Evolutionary conservation across 352 stramenopile genomes (phyloP), one percentile per base, ranked within the genome.

Genomic region (Pilasporangium apinafurcum): DNA sequence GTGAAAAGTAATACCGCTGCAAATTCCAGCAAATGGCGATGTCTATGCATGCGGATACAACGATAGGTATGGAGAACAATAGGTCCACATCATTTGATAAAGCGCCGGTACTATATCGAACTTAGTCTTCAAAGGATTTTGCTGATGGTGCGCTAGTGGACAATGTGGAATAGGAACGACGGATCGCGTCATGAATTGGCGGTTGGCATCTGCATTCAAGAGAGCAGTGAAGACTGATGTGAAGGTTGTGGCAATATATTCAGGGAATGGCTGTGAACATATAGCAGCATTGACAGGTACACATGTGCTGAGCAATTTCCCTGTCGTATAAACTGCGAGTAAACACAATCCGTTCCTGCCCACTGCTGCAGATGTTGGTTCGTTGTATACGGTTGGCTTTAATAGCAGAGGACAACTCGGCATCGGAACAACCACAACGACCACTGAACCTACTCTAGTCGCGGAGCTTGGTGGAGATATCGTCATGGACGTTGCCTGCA

Each of bases 221-320:
- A n/a, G n/a, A n/a, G 60, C 47, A 20, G 72, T 70, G 26, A 78
- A 89, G 49, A n/a, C n/a, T n/a, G n/a, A n/a, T n/a, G n/a, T n/a
- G n/a, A 70, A 81, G 32, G 64, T 86, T 13, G 50, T 60, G 29
- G 53, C 87, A 12, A 50, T 97, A 8, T 87, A 95, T 48, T 86
- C 89, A 9, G 92, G 84, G 37, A 97, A 97, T 50, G 91, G 91
- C 26, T 96, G 86, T 48, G 91, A 97, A 37, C 91, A 97, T 61
- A 72, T 95, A 24, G 71, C 91, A 8, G 85, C 74, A 10, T 48
- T 97, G 14, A 83, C 69, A 9, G 76, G 78, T 93, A 53, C 39
- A 40, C 17, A 21, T 9, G 17, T 20, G 24, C 28, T 48, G 4
- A 33, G n/a, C n/a, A n/a, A n/a, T n/a, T n/a, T n/a, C n/a, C n/a